These are phyloP conservation scores for Chaetomiaceae sp. DNA, from an alignment of 2,329 filamentous ascomycete species.

Conservation along the genomic window DNA sequence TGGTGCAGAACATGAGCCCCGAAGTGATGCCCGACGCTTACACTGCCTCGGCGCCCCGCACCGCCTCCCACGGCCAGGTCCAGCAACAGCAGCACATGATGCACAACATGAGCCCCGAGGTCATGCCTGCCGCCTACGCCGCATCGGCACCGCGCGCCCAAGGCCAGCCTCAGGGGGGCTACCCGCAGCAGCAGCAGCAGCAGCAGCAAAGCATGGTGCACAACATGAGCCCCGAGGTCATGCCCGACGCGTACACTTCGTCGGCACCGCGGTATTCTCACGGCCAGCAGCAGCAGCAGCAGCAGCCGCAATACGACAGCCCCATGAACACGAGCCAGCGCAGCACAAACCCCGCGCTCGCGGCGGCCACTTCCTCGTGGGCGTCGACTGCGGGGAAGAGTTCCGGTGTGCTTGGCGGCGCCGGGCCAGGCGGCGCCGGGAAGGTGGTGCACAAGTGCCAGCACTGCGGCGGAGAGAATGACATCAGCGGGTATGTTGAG, in stretches of 20 bases:
- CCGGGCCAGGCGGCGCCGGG: too few relatives aligned
- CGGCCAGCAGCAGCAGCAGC: background rate
- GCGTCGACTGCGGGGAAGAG: background rate
- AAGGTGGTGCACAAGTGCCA: constrained; percentile 13
- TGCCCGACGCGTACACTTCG: constrained; percentile 9
- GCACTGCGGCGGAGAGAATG: constrained; percentile 25
- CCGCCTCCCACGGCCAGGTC: background rate
- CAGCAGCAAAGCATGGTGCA: background rate
- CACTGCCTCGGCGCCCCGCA: background rate
- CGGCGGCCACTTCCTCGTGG: constrained; percentile 22
- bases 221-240: constrained; percentile 18
- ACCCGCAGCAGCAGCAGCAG: background rate
- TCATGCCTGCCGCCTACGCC: constrained; percentile 14
- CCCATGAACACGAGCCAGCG: too few relatives aligned
- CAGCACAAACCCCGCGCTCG: constrained; percentile 13
- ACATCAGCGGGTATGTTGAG: constrained; percentile 19
- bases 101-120: constrained; percentile 21
- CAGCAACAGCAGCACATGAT: background rate
- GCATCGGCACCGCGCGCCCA: background rate
- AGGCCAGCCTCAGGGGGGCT: too few relatives aligned
- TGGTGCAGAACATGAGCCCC: constrained; percentile 19
- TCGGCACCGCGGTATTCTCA: background rate
- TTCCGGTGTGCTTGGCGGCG: background rate
- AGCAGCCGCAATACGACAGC: background rate
- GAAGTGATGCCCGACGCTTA: constrained; percentile 17